phyloP scores from a whole-genome alignment of 257 asterid genomes.

The Nicotiana undulata region DNA sequence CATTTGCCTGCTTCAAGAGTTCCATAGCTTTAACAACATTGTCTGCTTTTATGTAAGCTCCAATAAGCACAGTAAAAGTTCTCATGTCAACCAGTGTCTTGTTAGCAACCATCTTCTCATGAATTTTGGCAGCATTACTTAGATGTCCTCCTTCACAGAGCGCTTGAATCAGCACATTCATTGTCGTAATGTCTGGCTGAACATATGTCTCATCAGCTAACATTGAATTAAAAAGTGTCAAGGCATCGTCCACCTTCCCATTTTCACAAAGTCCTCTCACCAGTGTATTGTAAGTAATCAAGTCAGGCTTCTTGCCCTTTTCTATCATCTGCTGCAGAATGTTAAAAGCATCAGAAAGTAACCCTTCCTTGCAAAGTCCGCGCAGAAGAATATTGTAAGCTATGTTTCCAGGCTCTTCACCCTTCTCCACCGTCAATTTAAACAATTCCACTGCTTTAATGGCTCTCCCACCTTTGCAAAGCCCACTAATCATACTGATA shows the following conservation, averaged over 20 bases:
- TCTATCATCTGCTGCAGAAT: slow-evolving; percentile 45
- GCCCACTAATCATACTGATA: slow-evolving; percentile 48
- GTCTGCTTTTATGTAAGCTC: slow-evolving; percentile 48
- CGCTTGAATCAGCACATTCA: slow-evolving; percentile 43
- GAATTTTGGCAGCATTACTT: slow-evolving; percentile 40
- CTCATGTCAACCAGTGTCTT: slow-evolving; percentile 26
- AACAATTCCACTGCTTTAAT: slow-evolving; percentile 49
- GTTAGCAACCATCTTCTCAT: slow-evolving; percentile 31
- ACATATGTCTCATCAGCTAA: slow-evolving; percentile 20
- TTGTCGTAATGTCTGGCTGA: slow-evolving; percentile 49
- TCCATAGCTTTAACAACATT: slow-evolving; percentile 40
- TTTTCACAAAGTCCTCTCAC: slow-evolving; percentile 45
- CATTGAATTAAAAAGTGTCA: slow-evolving; percentile 45
- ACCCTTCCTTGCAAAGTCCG: slow-evolving; percentile 56
- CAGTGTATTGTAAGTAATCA: slow-evolving; percentile 47
- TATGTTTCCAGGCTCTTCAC: slow-evolving; percentile 37
- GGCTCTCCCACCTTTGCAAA: slow-evolving; percentile 38
- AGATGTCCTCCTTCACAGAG: slow-evolving; percentile 49
- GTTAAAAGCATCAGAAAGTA: slow-evolving; percentile 37
- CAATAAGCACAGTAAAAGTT: slow-evolving; percentile 35
- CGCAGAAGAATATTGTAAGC: slow-evolving; percentile 47
- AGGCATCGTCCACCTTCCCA: slow-evolving; percentile 45
- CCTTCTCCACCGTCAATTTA: slow-evolving; percentile 46
- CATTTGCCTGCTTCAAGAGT: slow-evolving; percentile 40
- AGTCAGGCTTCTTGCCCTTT: slow-evolving; percentile 41